Conservation (phyloP, 2,329 filamentous ascomycete genomes). For the Cercospora sp. region DNA sequence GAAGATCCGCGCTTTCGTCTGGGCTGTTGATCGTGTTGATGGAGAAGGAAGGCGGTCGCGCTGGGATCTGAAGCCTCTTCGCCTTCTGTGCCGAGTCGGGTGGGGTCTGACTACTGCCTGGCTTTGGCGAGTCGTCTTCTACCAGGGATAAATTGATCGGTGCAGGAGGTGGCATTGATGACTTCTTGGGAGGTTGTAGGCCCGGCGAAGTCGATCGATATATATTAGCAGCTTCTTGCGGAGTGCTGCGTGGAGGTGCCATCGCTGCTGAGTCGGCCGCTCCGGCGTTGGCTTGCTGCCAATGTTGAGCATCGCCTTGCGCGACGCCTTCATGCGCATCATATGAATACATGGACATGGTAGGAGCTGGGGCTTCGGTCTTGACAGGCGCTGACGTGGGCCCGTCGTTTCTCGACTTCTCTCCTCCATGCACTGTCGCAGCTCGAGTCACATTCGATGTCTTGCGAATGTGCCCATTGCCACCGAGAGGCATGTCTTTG, state of each 20-base stretch:
- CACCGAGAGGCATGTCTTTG: conserved; percentile 86
- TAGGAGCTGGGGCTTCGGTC: conserved; percentile 40
- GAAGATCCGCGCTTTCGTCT: conserved; percentile 74
- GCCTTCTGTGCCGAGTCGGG: conserved; percentile 27
- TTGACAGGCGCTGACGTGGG: conserved; percentile 37
- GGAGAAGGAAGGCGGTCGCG: conserved; percentile 49
- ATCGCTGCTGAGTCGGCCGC: conserved; percentile 44
- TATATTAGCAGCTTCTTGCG: conserved; percentile 21
- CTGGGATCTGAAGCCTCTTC: conserved; percentile 37
- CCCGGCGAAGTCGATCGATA: conserved; percentile 53
- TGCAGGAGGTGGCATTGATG: conserved; percentile 44
- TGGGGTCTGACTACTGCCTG: conserved; percentile 27
- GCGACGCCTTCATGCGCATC: conserved; percentile 46
- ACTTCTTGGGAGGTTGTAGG: conserved; percentile 41
- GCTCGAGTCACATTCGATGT: conserved; percentile 31
- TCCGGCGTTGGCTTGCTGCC: conserved; percentile 37
- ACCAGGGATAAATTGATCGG: conserved; percentile 59
- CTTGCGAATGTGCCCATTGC: conserved; percentile 75
- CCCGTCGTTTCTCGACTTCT: conserved; percentile 32
- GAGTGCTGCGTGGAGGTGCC: conserved; percentile 36
- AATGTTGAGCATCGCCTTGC: conserved; percentile 46
- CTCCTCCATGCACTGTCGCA: conserved; percentile 33
- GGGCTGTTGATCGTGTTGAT: conserved; percentile 60
- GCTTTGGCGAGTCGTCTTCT: conserved; percentile 54
- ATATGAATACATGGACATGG: conserved; percentile 42